Evolutionary conservation across 208 protist species (phyloP).

Genomic region (Wallacemonas sp.): DNA sequence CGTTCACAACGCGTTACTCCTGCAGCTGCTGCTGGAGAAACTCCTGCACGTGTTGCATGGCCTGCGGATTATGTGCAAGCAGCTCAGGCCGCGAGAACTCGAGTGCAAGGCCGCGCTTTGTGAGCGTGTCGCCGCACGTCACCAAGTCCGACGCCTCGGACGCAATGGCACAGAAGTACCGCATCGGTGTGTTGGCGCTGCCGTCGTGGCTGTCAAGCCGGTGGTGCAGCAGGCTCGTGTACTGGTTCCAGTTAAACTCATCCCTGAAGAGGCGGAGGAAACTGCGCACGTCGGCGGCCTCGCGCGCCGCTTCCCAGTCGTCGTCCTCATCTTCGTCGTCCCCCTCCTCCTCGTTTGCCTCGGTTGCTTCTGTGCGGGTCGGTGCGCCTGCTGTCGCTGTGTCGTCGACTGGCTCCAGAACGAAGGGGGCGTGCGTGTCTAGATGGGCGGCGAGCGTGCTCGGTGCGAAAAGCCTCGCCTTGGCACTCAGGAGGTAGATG

Average conservation of each 20-base stretch:
- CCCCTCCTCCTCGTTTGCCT: conserved; percentile 15
- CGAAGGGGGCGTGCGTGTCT: conserved; percentile 29
- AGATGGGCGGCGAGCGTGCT: not conserved
- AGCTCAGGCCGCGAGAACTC: conserved; percentile 72
- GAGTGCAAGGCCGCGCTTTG: conserved; percentile 69
- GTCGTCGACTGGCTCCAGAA: conserved; percentile 1
- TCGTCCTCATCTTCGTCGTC: conserved; percentile 28
- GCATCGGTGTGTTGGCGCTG: conserved; percentile 4
- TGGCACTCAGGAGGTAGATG: conserved; percentile 76
- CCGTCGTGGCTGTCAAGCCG: conserved; percentile 4
- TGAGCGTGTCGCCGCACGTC: conserved; percentile 43
- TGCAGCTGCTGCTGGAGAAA: conserved; percentile 8
- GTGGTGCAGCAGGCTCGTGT: conserved; percentile 51
- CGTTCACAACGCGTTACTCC: no score
- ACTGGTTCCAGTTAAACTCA: conserved; percentile 69
- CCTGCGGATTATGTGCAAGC: conserved; percentile 40
- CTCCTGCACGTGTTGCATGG: conserved; percentile 17
- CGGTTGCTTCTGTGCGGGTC: not conserved
- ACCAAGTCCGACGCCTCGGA: conserved; percentile 61
- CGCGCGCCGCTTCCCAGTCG: conserved; percentile 24
- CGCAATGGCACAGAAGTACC: conserved; percentile 72
- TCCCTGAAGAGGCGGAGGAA: conserved; percentile 87
- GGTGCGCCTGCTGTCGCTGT: not conserved
- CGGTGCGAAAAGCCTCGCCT: conserved; percentile 52
- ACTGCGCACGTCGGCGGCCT: conserved; percentile 26